Evolutionary conservation across 768 basidiomycete genomes (phyloP).

Genomic region (Boletus reticuloceps): DNA sequence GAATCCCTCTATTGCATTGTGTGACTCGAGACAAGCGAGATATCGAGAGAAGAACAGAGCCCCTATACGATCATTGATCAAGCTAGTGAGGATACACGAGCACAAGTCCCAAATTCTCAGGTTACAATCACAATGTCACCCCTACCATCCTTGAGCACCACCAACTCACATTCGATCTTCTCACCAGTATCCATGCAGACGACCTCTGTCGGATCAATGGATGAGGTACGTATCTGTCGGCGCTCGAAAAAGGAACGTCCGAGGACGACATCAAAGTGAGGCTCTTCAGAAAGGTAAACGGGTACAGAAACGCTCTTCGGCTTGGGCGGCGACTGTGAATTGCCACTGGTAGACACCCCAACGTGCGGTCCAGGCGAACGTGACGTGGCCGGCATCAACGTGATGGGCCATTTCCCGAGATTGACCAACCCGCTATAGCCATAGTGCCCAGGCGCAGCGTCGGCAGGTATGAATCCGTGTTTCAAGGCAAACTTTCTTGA

Average conservation of each 20-base stretch:
- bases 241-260: constrained; percentile 84
- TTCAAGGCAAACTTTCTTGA: constrained; percentile 89
- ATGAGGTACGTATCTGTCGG: constrained; percentile 77
- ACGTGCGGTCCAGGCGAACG: background rate
- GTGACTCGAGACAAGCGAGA: no score
- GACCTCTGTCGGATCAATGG: constrained; percentile 84
- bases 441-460: constrained; percentile 86
- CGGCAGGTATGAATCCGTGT: constrained; percentile 83
- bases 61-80: background rate
- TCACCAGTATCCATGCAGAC: constrained; percentile 92
- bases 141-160: constrained; percentile 87
- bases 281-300: constrained; percentile 91
- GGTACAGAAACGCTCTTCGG: constrained; percentile 46
- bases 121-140: constrained; percentile 91
- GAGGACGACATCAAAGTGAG: constrained; percentile 93
- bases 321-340: constrained; percentile 11
- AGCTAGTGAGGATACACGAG: background rate
- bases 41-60: no score
- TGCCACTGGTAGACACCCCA: background rate
- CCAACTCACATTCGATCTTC: constrained; percentile 87
- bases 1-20: no score
- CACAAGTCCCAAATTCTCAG: constrained; percentile 4
- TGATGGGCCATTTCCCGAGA: constrained; percentile 87
- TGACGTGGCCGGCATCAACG: constrained; percentile 39
- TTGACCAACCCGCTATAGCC: constrained; percentile 91